These are phyloP conservation scores for Verticillium isaacii DNA, from an alignment of 2,329 filamentous ascomycete species.

Conservation along the genomic window DNA sequence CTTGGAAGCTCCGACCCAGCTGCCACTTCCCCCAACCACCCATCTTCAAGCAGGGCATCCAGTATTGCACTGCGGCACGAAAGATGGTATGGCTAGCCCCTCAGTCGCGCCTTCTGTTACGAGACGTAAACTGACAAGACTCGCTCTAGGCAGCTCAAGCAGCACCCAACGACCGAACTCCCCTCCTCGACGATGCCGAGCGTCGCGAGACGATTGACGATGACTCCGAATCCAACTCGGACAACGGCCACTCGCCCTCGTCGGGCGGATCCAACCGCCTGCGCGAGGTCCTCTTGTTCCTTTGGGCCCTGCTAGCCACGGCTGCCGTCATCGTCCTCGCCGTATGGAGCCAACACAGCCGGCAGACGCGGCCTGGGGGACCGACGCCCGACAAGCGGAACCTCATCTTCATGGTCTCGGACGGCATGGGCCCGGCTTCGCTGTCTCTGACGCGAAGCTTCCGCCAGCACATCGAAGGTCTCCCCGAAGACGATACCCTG, in stretches of 20 bases:
- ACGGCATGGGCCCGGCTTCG: conserved; percentile 95
- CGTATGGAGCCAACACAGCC: conserved; percentile 70
- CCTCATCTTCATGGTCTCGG: conserved; percentile 97
- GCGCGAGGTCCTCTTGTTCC: conserved; percentile 71
- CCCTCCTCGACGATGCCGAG: conserved; percentile 33
- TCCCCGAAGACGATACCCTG: conserved; percentile 72
- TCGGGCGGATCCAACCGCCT: conserved; percentile 35
- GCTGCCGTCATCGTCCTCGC: conserved; percentile 73
- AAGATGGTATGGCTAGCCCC: background rate
- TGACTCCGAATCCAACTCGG: conserved; percentile 12
- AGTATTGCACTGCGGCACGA: background rate
- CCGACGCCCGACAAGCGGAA: conserved; percentile 64
- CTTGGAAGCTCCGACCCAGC: background rate
- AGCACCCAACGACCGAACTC: conserved; percentile 29
- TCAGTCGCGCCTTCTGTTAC: background rate
- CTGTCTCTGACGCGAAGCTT: conserved; percentile 82
- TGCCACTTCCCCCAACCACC: background rate
- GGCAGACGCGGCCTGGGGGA: conserved; percentile 34
- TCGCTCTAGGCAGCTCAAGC: background rate
- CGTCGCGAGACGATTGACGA: conserved; percentile 15
- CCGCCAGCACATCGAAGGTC: conserved; percentile 68
- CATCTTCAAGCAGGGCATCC: background rate
- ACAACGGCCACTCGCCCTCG: background rate
- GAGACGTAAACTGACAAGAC: background rate
- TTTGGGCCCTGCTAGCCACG: conserved; percentile 80